phyloP scores from a whole-genome alignment of 2,329 filamentous ascomycete genomes.

The Davidsoniella neocaledoniae region DNA sequence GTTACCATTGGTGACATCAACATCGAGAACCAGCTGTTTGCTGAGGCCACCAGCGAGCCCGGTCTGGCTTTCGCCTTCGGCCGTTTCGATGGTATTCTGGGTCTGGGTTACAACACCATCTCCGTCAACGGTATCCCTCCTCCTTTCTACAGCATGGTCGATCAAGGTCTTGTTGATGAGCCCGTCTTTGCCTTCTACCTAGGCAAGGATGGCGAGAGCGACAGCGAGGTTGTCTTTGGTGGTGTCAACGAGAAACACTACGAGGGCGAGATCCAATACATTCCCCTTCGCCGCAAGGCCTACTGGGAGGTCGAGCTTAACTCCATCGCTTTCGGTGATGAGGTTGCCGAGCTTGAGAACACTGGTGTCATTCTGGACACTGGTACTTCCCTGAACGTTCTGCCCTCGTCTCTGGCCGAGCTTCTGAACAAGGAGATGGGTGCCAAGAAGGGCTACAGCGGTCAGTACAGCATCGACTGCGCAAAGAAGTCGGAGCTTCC shows the following conservation, averaged over 20 bases:
- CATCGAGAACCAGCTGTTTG: constrained; percentile 83
- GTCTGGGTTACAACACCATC: constrained; percentile 86
- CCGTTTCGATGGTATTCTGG: constrained; percentile 90
- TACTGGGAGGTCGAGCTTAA: constrained; percentile 99
- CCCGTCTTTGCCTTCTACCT: constrained; percentile 96
- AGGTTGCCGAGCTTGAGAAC: constrained; percentile 76
- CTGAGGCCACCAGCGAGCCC: constrained; percentile 88
- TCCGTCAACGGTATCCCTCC: constrained; percentile 92
- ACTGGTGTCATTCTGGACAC: constrained; percentile 97
- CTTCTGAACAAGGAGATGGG: constrained; percentile 96
- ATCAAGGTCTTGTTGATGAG: constrained; percentile 80
- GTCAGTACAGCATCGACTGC: constrained; percentile 92
- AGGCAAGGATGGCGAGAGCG: constrained; percentile 44
- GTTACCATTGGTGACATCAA: constrained; percentile 77
- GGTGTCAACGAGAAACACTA: constrained; percentile 69
- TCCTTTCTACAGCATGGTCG: constrained; percentile 90
- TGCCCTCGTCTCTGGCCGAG: constrained; percentile 81
- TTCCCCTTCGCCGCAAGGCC: constrained; percentile 92
- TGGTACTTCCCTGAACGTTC: constrained; percentile 90
- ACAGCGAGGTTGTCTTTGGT: constrained; percentile 81
- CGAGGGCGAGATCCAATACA: constrained; percentile 75
- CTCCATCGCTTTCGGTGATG: constrained; percentile 73
- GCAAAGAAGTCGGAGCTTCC: constrained; percentile 66
- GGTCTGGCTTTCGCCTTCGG: constrained; percentile 96
- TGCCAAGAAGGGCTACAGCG: constrained; percentile 93